These are phyloP conservation scores for Ascomycota sp. DNA, from an alignment of 2,329 filamentous ascomycete genomes.

Conservation along the genomic window DNA sequence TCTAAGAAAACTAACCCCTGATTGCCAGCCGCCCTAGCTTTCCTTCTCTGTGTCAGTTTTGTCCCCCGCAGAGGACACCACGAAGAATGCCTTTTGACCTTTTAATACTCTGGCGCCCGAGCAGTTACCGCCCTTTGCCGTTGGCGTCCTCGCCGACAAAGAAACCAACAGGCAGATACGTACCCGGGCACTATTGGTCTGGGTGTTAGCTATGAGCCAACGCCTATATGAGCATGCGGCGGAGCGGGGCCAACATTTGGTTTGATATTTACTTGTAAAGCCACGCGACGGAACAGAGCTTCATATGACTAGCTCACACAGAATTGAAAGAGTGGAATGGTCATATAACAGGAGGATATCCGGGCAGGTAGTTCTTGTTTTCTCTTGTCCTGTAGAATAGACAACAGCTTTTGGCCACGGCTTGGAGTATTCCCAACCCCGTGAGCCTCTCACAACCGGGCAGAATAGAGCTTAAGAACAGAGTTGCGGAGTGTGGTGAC, in stretches of 20 bases:
- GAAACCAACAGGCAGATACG: conserved; percentile 97
- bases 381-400: no score
- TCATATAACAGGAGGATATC: no score
- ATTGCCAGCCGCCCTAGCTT: conserved; percentile 69
- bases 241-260: no score
- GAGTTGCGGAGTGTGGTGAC: conserved; percentile 75
- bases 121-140: conserved; percentile 80
- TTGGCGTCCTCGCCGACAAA: conserved; percentile 69
- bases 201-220: no score
- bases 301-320: no score
- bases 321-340: no score
- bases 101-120: conserved; percentile 75
- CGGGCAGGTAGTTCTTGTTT: no score
- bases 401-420: no score
- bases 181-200: conserved; percentile 76
- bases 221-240: no score
- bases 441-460: conserved; percentile 28
- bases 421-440: no score
- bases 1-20: conserved; percentile 47
- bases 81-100: conserved; percentile 74
- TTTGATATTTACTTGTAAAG: no score
- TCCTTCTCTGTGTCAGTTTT: conserved; percentile 76
- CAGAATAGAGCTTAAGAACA: conserved; percentile 72
- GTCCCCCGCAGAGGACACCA: conserved; percentile 65
- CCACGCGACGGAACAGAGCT: no score